Conservation (phyloP, 23 red algal genomes). For the Gracilaria gracilis region DNA sequence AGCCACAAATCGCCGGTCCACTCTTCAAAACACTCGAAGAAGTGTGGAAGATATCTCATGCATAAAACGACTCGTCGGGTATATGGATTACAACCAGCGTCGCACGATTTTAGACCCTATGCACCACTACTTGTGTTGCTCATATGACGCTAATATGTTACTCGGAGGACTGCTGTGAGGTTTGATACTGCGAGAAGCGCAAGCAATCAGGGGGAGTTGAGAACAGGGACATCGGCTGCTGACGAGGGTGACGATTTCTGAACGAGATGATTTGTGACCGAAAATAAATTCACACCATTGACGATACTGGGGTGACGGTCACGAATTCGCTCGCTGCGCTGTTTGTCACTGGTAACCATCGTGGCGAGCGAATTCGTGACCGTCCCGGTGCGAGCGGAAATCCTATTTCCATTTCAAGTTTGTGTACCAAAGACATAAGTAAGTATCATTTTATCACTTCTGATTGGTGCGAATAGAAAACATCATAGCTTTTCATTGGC, state of each 20-base stretch:
- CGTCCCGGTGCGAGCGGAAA: no score
- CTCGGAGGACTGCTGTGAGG: background rate
- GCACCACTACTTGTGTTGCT: background rate
- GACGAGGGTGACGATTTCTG: no score
- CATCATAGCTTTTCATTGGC: background rate
- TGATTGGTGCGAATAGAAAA: background rate
- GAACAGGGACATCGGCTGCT: no score
- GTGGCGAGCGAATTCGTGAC: no score
- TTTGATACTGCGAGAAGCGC: background rate
- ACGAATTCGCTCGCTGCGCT: no score
- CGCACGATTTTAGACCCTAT: background rate
- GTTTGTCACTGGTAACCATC: no score
- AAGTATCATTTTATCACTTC: background rate
- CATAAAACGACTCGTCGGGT: background rate
- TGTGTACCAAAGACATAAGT: background rate
- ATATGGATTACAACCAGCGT: background rate
- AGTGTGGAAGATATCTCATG: conserved; percentile 5
- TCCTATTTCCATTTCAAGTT: background rate
- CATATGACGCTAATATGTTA: background rate
- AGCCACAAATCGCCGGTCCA: background rate
- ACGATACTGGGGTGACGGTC: no score
- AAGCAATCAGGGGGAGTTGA: background rate
- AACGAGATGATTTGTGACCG: no score
- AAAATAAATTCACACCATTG: no score
- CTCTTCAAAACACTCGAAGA: background rate